Conservation (phyloP, 2,329 filamentous ascomycete species). For the Pseudocercospora vitis region DNA sequence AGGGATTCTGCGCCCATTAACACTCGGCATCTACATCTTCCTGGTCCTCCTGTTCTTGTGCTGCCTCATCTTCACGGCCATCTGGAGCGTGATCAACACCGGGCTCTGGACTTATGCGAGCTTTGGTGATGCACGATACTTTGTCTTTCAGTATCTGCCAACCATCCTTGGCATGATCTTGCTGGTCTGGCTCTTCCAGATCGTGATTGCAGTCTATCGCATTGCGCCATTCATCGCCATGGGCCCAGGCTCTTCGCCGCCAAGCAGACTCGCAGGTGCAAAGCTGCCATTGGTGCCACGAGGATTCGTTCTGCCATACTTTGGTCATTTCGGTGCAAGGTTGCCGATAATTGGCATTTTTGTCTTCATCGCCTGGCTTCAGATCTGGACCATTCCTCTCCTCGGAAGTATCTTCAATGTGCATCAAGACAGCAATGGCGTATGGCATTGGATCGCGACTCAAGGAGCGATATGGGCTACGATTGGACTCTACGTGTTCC, state of each 20-base stretch:
- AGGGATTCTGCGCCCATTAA: conserved; percentile 65
- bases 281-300: conserved; percentile 62
- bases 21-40: conserved; percentile 60
- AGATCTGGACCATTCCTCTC: conserved; percentile 77
- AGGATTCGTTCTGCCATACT: conserved; percentile 67
- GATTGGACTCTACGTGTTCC: conserved; percentile 69
- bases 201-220: conserved; percentile 73
- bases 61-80: conserved; percentile 69
- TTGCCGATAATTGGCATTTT: conserved; percentile 66
- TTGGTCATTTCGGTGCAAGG: conserved; percentile 67
- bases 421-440: conserved; percentile 56
- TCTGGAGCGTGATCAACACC: conserved; percentile 62
- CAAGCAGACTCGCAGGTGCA: conserved; percentile 62
- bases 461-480: conserved; percentile 77
- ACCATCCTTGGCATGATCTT: conserved; percentile 71
- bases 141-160: conserved; percentile 82
- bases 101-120: conserved; percentile 69
- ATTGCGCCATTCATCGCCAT: conserved; percentile 77
- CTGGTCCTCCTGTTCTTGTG: conserved; percentile 69
- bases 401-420: conserved; percentile 74
- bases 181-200: conserved; percentile 73
- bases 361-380: conserved; percentile 70
- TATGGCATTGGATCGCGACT: conserved; percentile 78
- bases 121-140: conserved; percentile 74
- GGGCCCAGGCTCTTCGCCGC: conserved; percentile 62